Evolutionary conservation across 257 asterid genomes (phyloP).

Genomic region (Mentha longifolia): DNA sequence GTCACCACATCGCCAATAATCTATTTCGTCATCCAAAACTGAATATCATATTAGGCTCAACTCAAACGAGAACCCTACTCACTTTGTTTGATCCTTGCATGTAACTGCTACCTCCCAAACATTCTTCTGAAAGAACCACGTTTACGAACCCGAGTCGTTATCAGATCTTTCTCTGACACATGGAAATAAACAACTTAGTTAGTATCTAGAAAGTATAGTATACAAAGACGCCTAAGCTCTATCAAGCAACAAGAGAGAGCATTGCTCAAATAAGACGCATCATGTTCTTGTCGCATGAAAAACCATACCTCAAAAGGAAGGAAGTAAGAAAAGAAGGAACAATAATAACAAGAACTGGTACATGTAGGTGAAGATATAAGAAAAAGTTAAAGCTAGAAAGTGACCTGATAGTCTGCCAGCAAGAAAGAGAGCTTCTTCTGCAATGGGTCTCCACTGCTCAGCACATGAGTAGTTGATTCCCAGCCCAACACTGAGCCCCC

Average conservation of each 20-base stretch:
- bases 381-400: neutral
- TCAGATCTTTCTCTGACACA: slow-evolving; percentile 56
- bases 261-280: neutral
- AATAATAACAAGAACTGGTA: neutral
- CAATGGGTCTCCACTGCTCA: slow-evolving; percentile 96
- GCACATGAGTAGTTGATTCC: slow-evolving; percentile 94
- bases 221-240: neutral
- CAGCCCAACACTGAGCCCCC: slow-evolving; percentile 97
- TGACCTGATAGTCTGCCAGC: slow-evolving; percentile 78
- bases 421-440: slow-evolving; percentile 79
- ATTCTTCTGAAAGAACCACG: slow-evolving; percentile 52
- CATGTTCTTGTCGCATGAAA: neutral
- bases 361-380: neutral
- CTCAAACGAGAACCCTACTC: neutral
- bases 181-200: slow-evolving; percentile 1
- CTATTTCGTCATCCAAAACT: too few species aligned
- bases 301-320: neutral
- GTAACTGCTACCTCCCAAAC: slow-evolving; percentile 46
- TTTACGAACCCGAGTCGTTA: slow-evolving; percentile 39
- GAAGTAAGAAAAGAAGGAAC: neutral
- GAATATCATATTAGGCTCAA: neutral
- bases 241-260: neutral
- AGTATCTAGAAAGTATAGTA: neutral
- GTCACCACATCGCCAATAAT: too few species aligned
- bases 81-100: neutral